phyloP scores from a whole-genome alignment of 1,139 yeast species.

The Debaryomyces subglobosus region DNA sequence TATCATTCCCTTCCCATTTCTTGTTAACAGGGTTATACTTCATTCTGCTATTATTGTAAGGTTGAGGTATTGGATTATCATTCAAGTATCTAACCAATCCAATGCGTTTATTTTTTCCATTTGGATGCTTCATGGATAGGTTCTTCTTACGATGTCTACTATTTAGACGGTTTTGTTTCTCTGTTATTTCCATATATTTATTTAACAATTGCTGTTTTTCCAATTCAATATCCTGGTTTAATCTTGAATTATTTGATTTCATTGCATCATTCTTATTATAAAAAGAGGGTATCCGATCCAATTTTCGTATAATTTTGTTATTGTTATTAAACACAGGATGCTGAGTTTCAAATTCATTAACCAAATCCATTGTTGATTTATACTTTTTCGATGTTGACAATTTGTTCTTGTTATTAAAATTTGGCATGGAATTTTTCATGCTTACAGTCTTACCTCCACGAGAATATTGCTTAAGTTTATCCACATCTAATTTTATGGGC shows the following conservation, averaged over 20 bases:
- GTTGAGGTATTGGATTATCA: conserved; percentile 23
- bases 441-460: conserved; percentile 10
- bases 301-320: conserved; percentile 37
- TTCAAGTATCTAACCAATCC: conserved; percentile 40
- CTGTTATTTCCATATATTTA: conserved; percentile 32
- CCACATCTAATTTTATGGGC: conserved; percentile 16
- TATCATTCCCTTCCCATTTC: conserved; percentile 73
- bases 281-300: conserved; percentile 50
- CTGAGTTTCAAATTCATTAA: conserved; percentile 16
- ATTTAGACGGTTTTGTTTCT: conserved; percentile 19
- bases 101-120: conserved; percentile 20
- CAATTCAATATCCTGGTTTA: conserved; percentile 22
- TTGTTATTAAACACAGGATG: conserved; percentile 36
- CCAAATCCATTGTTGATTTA: conserved; percentile 37
- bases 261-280: conserved; percentile 25
- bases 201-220: conserved; percentile 30
- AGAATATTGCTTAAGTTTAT: conserved; percentile 14
- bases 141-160: conserved; percentile 13
- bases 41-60: conserved; percentile 40
- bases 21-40: conserved; percentile 53
- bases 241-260: conserved; percentile 16
- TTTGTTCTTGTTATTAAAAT: conserved; percentile 16
- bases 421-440: conserved; percentile 33
- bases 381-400: conserved; percentile 26
- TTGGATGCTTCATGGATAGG: conserved; percentile 5